A percentile compares a stretch with the other conserved stretches of the same genome.
Evolutionary conservation across 164 flowering plant genomes (phyloP).

Genomic region (Tetracentron sinense): DNA sequence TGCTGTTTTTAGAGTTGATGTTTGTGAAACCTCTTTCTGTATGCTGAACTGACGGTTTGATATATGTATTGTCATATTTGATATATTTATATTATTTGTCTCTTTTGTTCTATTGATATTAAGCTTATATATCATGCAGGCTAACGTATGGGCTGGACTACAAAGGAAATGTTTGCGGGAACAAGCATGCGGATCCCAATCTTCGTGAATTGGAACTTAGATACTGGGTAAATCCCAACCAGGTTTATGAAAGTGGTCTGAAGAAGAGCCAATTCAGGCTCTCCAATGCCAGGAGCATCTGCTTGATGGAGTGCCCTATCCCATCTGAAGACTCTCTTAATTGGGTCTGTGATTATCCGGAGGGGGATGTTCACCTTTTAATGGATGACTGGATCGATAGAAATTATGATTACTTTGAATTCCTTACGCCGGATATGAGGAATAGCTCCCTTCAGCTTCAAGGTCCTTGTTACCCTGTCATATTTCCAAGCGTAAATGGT

Average conservation of each 20-base stretch:
- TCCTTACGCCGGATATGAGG: constrained; percentile 80
- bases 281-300: constrained; percentile 72
- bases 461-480: constrained; percentile 98
- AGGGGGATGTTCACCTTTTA: constrained; percentile 68
- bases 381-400: constrained; percentile 84
- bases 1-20: too few relatives aligned
- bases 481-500: constrained; percentile 98
- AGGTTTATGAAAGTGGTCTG: constrained; percentile 81
- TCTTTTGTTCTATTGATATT: not conserved
- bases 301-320: constrained; percentile 86
- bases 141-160: constrained; percentile 90
- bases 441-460: constrained; percentile 91
- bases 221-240: constrained; percentile 91
- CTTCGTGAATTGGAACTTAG: constrained; percentile 74
- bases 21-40: too few relatives aligned
- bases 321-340: constrained; percentile 77
- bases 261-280: constrained; percentile 61
- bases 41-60: too few relatives aligned
- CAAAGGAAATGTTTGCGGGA: constrained; percentile 90
- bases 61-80: too few relatives aligned
- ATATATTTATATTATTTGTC: not conserved
- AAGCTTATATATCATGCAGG: constrained; percentile 31
- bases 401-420: constrained; percentile 84
- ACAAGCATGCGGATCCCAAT: constrained; percentile 67
- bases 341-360: constrained; percentile 99